phyloP scores from a whole-genome alignment of 2,329 filamentous ascomycete species.

The Cordyceps cicadae region DNA sequence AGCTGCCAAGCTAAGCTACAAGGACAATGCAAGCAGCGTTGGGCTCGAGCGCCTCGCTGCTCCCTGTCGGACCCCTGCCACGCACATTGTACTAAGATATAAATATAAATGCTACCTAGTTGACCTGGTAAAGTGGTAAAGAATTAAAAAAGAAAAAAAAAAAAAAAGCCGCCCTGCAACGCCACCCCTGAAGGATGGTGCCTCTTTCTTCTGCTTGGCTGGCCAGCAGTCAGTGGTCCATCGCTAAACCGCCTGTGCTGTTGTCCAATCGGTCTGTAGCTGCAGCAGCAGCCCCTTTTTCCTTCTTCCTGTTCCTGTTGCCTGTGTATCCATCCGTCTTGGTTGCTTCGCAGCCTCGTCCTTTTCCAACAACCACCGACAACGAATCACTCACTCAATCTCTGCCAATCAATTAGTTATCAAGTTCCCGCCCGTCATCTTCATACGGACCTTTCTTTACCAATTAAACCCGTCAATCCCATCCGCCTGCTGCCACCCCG shows the following conservation, averaged over 20 bases:
- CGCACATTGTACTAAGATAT: too few species aligned
- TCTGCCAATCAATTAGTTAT: background rate
- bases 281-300: background rate
- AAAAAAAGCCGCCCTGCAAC: background rate
- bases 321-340: background rate
- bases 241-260: background rate
- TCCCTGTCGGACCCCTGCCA: background rate
- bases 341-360: background rate
- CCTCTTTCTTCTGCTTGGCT: background rate
- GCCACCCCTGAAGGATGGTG: background rate
- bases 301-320: background rate
- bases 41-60: too few species aligned
- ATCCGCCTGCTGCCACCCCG: too few species aligned
- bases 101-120: too few species aligned
- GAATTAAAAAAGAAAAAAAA: too few species aligned
- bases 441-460: background rate
- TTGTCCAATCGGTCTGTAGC: background rate
- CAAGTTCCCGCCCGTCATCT: background rate
- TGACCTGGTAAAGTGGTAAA: too few species aligned
- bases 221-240: background rate
- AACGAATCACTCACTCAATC: background rate
- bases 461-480: slow-evolving; percentile 1
- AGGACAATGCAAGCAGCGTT: background rate
- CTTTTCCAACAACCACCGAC: background rate
- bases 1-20: background rate